Conservation (phyloP, 108 stramenopile species). For the Fistulifera pelliculosa region DNA sequence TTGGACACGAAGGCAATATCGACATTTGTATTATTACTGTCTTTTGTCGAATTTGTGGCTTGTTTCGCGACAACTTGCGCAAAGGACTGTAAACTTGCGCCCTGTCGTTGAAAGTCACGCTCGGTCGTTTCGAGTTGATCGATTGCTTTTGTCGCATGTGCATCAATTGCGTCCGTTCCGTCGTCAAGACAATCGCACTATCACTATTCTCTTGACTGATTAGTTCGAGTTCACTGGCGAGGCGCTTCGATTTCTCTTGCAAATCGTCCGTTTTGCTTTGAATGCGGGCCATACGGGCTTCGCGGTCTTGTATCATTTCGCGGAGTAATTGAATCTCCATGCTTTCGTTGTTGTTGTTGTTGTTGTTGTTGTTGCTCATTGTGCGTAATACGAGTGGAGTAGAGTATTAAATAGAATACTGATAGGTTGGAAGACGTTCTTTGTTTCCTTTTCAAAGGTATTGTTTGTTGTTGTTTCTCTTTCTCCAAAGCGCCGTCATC, state of each 20-base stretch:
- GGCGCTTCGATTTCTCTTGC: slow-evolving; percentile 14
- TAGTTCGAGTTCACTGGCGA: slow-evolving; percentile 8
- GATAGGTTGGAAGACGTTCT: too few species aligned
- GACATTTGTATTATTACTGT: neutral
- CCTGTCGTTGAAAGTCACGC: slow-evolving; percentile 22
- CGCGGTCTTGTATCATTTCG: slow-evolving; percentile 53
- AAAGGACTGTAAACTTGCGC: neutral
- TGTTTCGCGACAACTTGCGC: slow-evolving; percentile 27
- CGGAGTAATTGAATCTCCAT: slow-evolving; percentile 34
- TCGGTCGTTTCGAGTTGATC: slow-evolving; percentile 21
- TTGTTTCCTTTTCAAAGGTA: too few species aligned
- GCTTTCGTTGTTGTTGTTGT: too few species aligned
- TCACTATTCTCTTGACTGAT: slow-evolving; percentile 5
- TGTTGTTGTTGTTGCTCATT: too few species aligned
- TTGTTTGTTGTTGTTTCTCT: too few species aligned
- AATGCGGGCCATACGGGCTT: slow-evolving; percentile 26
- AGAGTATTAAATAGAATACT: too few species aligned
- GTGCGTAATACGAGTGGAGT: too few species aligned
- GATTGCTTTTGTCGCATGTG: slow-evolving; percentile 12
- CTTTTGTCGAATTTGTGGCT: slow-evolving; percentile 17
- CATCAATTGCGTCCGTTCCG: slow-evolving; percentile 11
- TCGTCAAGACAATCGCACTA: slow-evolving; percentile 14
- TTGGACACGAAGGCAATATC: slow-evolving; percentile 59
- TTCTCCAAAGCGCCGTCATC: too few species aligned
- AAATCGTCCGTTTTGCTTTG: slow-evolving; percentile 21